phyloP scores from a whole-genome alignment of 1,139 yeast genomes.

The Scheffersomyces illinoinensis region DNA sequence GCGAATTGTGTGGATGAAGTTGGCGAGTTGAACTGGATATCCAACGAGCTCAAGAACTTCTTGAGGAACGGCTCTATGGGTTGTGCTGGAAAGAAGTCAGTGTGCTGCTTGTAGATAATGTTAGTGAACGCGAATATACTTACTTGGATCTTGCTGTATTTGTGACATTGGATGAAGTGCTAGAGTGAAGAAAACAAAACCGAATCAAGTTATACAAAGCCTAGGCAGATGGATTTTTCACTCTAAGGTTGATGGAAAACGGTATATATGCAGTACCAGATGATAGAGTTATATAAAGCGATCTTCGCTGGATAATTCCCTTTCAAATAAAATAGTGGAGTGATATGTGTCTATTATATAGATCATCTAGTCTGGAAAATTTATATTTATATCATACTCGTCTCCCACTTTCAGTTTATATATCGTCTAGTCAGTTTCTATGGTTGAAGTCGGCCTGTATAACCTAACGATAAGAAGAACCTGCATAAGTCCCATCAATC shows the following conservation, averaged over 20 bases:
- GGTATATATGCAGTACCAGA: too few species aligned
- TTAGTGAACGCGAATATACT: slow-evolving; percentile 12
- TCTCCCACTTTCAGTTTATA: too few species aligned
- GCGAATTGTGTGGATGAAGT: slow-evolving; percentile 22
- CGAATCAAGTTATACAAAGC: neutral
- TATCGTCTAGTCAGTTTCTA: too few species aligned
- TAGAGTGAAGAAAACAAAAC: neutral
- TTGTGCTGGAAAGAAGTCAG: slow-evolving; percentile 31
- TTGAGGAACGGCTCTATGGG: slow-evolving; percentile 49
- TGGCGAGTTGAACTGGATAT: slow-evolving; percentile 30
- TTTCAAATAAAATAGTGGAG: too few species aligned
- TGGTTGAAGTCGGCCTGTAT: too few species aligned
- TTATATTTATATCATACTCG: too few species aligned
- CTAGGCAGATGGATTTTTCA: neutral
- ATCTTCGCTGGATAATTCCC: too few species aligned
- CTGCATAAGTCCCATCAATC: too few species aligned
- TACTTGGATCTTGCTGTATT: slow-evolving; percentile 27
- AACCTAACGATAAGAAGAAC: too few species aligned
- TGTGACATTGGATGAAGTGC: slow-evolving; percentile 5
- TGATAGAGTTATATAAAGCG: too few species aligned
- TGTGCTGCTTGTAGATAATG: slow-evolving; percentile 5
- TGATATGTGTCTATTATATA: too few species aligned
- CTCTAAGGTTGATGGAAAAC: neutral
- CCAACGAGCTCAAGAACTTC: slow-evolving; percentile 38
- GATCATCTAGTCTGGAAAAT: too few species aligned